Evolutionary conservation across 495 filamentous ascomycete species (phyloP), one percentile per base, ranked within the genome.

Genomic region (Xylaria intraflava): DNA sequence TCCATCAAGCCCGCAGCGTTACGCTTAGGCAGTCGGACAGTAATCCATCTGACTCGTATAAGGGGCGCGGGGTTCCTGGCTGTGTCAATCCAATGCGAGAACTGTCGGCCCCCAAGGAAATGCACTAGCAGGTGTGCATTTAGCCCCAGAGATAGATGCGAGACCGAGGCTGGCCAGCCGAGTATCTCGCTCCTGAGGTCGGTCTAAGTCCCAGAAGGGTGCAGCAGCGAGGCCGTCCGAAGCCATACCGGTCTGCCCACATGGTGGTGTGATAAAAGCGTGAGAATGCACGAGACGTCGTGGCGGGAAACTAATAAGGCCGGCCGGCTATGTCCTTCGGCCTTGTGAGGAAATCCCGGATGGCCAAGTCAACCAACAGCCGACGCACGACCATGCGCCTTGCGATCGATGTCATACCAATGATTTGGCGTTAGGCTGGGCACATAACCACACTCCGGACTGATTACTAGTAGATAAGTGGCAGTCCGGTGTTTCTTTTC

Each of bases 91-190:
- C 14, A 16, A n/a, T n/a, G 14, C 30, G 24, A 46, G 16, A 16
- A 23, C n/a, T 53, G 16, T 46, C 24, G 33, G 42, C 14, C 31
- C 42, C 43, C 40, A 22, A 12, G 8, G 3, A 40, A 14, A 12
- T 29, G 16, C 40, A 33, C 51, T 23, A 23, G 51, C 51, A 53
- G 45, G 24, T 24, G 36, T 36, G 17, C 38, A 31, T 36, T n/a
- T 36, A 27, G 36, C 26, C 33, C 35, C 8, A 40, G 22, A 51
- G 41, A 43, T n/a, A n/a, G 14, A 38, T 38, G 17, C 35, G 35
- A 38, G 35, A 38, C 35, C 51, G 35, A 46, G 42, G 11, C n/a
- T 53, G 51, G 46, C 35, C 17, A 27, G 51, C 46, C 35, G 51
- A 26, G 46, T 17, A 53, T 31, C 4, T 35, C 29, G 33, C 14